A percentile compares a stretch with the other conserved stretches of the same genome.
Evolutionary conservation across 257 asterid genomes (phyloP).

Genomic region (Solanum medicagineum): DNA sequence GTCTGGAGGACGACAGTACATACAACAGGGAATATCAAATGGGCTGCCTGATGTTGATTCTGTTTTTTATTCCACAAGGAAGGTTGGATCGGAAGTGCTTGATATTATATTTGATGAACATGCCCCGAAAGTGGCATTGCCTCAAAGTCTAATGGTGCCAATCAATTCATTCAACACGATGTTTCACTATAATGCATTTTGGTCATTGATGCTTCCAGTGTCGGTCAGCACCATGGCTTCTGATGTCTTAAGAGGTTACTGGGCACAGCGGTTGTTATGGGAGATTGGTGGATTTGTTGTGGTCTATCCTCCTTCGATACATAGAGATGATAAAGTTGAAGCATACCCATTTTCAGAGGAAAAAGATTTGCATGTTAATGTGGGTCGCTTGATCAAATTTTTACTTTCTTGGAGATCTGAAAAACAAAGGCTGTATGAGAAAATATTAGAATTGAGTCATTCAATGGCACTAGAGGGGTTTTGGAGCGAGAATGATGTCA

Average conservation of each 20-base stretch:
- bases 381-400: constrained; percentile 73
- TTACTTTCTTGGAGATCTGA: constrained; percentile 73
- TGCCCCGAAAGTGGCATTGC: constrained; percentile 87
- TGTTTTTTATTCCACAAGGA: constrained; percentile 81
- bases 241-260: constrained; percentile 85
- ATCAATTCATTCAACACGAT: constrained; percentile 80
- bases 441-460: constrained; percentile 70
- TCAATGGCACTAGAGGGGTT: constrained; percentile 92
- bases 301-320: constrained; percentile 77
- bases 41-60: constrained; percentile 96
- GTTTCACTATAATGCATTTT: constrained; percentile 77
- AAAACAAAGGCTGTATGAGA: constrained; percentile 62
- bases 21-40: constrained; percentile 88
- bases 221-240: constrained; percentile 97
- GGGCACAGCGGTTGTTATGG: constrained; percentile 96
- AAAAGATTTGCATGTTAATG: constrained; percentile 88
- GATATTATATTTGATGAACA: constrained; percentile 70
- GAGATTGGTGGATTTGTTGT: constrained; percentile 82
- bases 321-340: constrained; percentile 56
- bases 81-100: constrained; percentile 57
- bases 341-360: constrained; percentile 88
- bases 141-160: constrained; percentile 90
- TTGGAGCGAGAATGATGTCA: constrained; percentile 80
- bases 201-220: constrained; percentile 96
- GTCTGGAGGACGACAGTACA: constrained; percentile 82